A percentile compares a stretch with the other conserved stretches of the same genome.
Evolutionary conservation across 2,329 filamentous ascomycete genomes (phyloP).

Genomic region (Ophiostoma pallidulum): DNA sequence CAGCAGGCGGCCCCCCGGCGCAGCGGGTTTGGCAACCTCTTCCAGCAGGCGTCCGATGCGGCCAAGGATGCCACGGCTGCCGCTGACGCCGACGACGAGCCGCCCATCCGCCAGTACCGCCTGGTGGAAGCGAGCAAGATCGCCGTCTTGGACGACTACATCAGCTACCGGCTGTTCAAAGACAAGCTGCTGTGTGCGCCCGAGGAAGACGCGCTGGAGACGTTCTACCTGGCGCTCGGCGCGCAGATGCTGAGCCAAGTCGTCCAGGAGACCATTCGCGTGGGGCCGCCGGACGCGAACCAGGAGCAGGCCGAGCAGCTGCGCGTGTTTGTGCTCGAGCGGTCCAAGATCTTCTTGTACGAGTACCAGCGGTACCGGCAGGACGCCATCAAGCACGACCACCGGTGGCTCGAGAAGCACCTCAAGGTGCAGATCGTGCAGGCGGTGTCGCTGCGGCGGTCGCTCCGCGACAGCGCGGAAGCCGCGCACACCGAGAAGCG

Average conservation of each 20-base stretch:
- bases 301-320: constrained; percentile 47
- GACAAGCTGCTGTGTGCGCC: constrained; percentile 76
- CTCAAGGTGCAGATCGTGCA: constrained; percentile 69
- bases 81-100: constrained; percentile 47
- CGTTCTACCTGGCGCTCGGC: constrained; percentile 75
- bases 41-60: constrained; percentile 27
- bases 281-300: constrained; percentile 57
- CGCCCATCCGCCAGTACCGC: constrained; percentile 66
- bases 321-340: constrained; percentile 74
- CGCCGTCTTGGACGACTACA: constrained; percentile 78
- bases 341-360: constrained; percentile 82
- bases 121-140: constrained; percentile 63
- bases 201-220: constrained; percentile 77
- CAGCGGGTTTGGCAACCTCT: background rate
- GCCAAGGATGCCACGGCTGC: constrained; percentile 33
- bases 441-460: constrained; percentile 66
- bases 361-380: constrained; percentile 60
- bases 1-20: background rate
- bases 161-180: constrained; percentile 82
- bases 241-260: constrained; percentile 65
- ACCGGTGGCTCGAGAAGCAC: constrained; percentile 83
- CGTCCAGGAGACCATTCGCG: constrained; percentile 66
- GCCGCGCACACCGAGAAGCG: constrained; percentile 65
- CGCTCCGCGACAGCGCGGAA: constrained; percentile 58
- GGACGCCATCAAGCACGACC: constrained; percentile 76